Percentiles rank a stretch among this genome's conserved stretches.
Evolutionary conservation across 2,329 filamentous ascomycete species (phyloP).

Genomic region (Thielaviopsis euricoi): DNA sequence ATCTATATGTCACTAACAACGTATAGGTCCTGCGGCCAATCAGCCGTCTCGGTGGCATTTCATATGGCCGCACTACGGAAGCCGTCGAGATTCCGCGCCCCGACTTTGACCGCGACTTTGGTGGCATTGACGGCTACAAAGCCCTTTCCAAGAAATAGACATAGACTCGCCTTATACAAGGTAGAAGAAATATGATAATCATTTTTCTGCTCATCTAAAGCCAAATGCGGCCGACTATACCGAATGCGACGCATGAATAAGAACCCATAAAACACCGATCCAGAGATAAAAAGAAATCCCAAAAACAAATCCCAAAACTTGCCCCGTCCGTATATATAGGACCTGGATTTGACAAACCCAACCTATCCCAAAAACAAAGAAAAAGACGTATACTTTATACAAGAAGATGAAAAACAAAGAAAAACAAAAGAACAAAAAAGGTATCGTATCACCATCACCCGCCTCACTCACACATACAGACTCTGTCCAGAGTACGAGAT

Average conservation of each 20-base stretch:
- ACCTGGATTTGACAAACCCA: neutral
- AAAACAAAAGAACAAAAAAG: constrained; percentile 2
- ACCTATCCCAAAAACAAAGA: neutral
- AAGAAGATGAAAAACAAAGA: neutral
- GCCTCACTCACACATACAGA: constrained; percentile 27
- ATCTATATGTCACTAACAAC: neutral
- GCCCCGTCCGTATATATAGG: neutral
- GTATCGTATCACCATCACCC: neutral
- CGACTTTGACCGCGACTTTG: constrained; percentile 35
- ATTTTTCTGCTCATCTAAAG: neutral
- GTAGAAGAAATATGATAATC: neutral
- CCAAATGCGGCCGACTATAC: neutral
- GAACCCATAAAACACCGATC: neutral
- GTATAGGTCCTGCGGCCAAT: constrained; percentile 54
- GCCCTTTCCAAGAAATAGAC: constrained; percentile 24
- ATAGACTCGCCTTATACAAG: neutral
- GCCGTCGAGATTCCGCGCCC: constrained; percentile 55
- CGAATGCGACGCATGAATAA: too few relatives aligned
- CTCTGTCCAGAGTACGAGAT: constrained; percentile 51
- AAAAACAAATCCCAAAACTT: neutral
- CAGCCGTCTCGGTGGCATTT: constrained; percentile 68
- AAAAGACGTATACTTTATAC: neutral
- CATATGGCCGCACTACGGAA: constrained; percentile 57
- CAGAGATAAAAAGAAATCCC: too few relatives aligned
- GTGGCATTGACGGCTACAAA: constrained; percentile 36